Percentiles rank a stretch among this genome's conserved stretches.
phyloP scores from a whole-genome alignment of 257 asterid genomes.

The Fraxinus quadrangulata region DNA sequence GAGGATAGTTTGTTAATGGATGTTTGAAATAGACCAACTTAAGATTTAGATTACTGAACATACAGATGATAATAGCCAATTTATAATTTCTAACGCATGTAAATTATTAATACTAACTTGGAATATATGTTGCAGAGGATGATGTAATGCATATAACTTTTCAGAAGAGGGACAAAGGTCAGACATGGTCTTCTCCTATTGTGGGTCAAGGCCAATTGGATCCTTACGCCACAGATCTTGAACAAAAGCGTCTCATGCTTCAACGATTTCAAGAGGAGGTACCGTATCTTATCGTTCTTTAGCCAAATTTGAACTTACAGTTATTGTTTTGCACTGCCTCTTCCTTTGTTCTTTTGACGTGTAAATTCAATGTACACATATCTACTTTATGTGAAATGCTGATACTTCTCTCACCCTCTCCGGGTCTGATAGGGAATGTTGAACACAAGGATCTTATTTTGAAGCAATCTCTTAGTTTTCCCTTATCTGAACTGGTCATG shows the following conservation, averaged over 20 bases:
- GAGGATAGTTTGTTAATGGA: constrained; percentile 9
- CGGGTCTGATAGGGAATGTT: not conserved
- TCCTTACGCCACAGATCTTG: constrained; percentile 79
- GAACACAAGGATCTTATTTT: not conserved
- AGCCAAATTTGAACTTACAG: not conserved
- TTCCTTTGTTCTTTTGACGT: constrained; percentile 6
- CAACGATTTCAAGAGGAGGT: constrained; percentile 99
- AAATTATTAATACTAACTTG: not conserved
- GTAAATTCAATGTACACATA: constrained; percentile 7
- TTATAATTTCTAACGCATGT: constrained; percentile 3
- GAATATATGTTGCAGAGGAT: constrained; percentile 64
- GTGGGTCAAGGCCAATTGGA: constrained; percentile 83
- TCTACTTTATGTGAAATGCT: not conserved
- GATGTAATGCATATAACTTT: constrained; percentile 82
- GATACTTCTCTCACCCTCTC: not conserved
- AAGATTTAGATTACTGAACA: not conserved
- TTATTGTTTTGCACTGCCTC: not conserved
- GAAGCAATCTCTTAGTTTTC: not conserved
- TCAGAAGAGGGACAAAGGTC: constrained; percentile 95
- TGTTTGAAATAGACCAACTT: constrained; percentile 6
- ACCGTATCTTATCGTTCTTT: constrained; percentile 22
- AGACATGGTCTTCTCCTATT: constrained; percentile 95
- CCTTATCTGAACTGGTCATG: not conserved
- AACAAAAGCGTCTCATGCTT: constrained; percentile 95
- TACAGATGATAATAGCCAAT: constrained; percentile 3